A percentile compares a stretch with the other conserved stretches of the same genome.
Evolutionary conservation across 2,329 filamentous ascomycete species (phyloP).

Genomic region (Fusarium begoniae): DNA sequence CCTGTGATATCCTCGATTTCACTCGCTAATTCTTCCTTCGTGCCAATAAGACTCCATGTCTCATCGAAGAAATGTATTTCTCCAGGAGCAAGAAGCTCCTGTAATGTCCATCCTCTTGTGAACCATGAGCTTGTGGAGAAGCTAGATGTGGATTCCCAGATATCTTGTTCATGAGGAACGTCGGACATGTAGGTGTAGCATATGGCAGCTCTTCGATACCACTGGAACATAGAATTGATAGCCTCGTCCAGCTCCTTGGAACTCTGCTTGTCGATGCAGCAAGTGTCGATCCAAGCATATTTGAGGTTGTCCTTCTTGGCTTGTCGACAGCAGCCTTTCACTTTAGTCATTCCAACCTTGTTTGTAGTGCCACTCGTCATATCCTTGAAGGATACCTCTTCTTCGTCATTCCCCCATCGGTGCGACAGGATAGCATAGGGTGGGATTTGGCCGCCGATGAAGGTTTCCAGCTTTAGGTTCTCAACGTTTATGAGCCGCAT

Average conservation of each 20-base stretch:
- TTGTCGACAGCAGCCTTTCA: not conserved
- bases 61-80: not conserved
- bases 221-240: conserved; percentile 8
- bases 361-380: not conserved
- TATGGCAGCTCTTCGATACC: not conserved
- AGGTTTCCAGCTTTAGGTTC: not conserved
- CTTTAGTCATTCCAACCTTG: not conserved
- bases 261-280: conserved; percentile 7
- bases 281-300: conserved; percentile 8
- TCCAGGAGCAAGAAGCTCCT: not conserved
- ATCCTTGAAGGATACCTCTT: not conserved
- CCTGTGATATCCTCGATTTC: not conserved
- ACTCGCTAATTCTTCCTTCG: not conserved
- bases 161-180: not conserved
- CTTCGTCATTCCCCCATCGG: not conserved
- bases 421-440: conserved; percentile 5
- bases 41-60: not conserved
- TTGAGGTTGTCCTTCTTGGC: not conserved
- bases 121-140: conserved; percentile 7
- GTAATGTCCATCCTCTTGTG: conserved; percentile 2
- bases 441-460: not conserved
- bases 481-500: conserved; percentile 5
- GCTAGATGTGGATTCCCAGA: not conserved
- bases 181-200: conserved; percentile 1
- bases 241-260: conserved; percentile 3